These are phyloP conservation scores for Nicotiana otophora DNA, from an alignment of 257 asterid species.

Conservation along the genomic window DNA sequence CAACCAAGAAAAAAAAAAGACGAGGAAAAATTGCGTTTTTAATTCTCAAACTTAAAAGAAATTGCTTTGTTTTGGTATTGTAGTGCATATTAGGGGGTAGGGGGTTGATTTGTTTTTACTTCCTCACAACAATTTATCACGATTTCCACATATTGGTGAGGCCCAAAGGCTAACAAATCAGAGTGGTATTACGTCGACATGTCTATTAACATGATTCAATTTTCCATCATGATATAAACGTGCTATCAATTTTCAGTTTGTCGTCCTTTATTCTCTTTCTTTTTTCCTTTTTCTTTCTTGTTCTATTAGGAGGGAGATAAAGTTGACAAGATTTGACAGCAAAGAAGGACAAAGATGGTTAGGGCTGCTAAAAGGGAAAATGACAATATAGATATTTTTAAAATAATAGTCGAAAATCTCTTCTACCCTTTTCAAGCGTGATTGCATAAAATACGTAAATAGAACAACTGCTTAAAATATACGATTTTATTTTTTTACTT, in stretches of 20 bases:
- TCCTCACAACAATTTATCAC: not conserved
- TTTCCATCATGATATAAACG: not conserved
- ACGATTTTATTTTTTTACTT: too few relatives aligned
- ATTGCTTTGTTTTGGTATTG: too few relatives aligned
- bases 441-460: too few relatives aligned
- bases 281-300: not conserved
- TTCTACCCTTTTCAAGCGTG: too few relatives aligned
- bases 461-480: too few relatives aligned
- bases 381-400: too few relatives aligned
- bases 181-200: not conserved
- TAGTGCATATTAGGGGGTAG: too few relatives aligned
- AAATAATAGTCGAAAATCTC: too few relatives aligned
- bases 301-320: not conserved
- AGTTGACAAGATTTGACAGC: not conserved
- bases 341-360: not conserved
- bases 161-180: not conserved
- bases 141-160: not conserved
- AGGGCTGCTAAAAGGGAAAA: not conserved
- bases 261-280: not conserved
- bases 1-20: too few relatives aligned
- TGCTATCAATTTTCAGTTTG: not conserved
- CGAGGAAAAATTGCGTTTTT: too few relatives aligned
- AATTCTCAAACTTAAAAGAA: too few relatives aligned
- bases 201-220: not conserved
- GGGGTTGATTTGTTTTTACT: not conserved